Percentiles rank a stretch among this genome's conserved stretches.
These are phyloP conservation scores for Crithidia thermophila DNA, from an alignment of 208 protist genomes.

Conservation along the genomic window DNA sequence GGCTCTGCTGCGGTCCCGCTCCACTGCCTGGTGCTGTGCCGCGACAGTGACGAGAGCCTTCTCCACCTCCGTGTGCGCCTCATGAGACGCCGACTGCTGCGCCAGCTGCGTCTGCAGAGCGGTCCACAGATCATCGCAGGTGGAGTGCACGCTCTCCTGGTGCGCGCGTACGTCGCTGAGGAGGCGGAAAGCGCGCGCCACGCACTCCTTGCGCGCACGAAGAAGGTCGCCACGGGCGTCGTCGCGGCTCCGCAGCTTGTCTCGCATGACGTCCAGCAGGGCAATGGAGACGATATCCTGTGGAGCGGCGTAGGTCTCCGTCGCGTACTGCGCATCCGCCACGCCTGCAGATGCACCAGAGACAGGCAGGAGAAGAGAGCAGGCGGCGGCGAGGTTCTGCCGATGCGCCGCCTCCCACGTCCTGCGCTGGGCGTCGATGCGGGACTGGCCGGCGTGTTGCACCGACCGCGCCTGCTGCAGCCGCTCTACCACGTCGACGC, in stretches of 20 bases:
- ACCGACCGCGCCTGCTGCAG: slow-evolving; percentile 43
- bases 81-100: slow-evolving; percentile 17
- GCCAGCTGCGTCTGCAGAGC: slow-evolving; percentile 12
- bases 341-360: slow-evolving; percentile 12
- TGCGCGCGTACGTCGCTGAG: slow-evolving; percentile 28
- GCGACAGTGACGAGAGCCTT: slow-evolving; percentile 6
- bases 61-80: slow-evolving; percentile 15
- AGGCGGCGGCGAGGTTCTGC: slow-evolving; percentile 47
- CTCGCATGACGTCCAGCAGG: slow-evolving; percentile 36
- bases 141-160: slow-evolving; percentile 11
- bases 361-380: slow-evolving; percentile 31
- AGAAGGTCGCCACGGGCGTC: slow-evolving; percentile 14
- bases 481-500: slow-evolving; percentile 39
- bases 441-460: slow-evolving; percentile 51
- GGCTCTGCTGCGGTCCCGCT: slow-evolving; percentile 16
- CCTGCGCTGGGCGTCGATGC: slow-evolving; percentile 45
- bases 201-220: slow-evolving; percentile 28
- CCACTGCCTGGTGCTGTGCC: slow-evolving; percentile 14
- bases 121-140: slow-evolving; percentile 19
- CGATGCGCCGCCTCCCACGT: slow-evolving; percentile 67
- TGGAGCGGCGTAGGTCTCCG: slow-evolving; percentile 43
- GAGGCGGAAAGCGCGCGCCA: slow-evolving; percentile 27
- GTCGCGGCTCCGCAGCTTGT: slow-evolving; percentile 33
- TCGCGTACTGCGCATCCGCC: slow-evolving; percentile 5
- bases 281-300: slow-evolving; percentile 35